A percentile compares a stretch with the other conserved stretches of the same genome.
Evolutionary conservation across 1,284 basidiomycete species (phyloP).

Genomic region (Apiotrichum brassicae): DNA sequence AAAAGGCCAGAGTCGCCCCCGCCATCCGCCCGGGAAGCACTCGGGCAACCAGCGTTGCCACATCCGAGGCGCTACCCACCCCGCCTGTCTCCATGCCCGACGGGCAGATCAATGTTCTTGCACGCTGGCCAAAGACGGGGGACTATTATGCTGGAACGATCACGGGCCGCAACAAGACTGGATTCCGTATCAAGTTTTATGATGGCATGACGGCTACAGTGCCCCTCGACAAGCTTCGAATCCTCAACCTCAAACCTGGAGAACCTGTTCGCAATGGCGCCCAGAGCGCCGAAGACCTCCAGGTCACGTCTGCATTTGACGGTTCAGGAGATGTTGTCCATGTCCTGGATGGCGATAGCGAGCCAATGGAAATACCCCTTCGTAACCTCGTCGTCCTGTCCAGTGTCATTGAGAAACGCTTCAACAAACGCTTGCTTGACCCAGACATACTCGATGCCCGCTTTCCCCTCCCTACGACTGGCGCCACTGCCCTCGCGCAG

Average conservation of each 20-base stretch:
- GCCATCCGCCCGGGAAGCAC: not conserved
- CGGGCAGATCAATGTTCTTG: conserved; percentile 11
- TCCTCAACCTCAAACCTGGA: conserved; percentile 9
- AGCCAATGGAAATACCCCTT: not conserved
- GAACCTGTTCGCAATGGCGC: conserved; percentile 7
- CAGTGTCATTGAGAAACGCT: conserved; percentile 2
- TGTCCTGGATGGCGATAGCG: not conserved
- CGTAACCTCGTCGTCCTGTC: conserved; percentile 2
- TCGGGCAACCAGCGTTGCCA: not conserved
- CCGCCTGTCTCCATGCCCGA: not conserved
- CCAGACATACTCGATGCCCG: not conserved
- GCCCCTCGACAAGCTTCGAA: conserved; percentile 3
- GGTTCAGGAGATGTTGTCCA: not conserved
- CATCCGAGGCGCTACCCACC: not conserved
- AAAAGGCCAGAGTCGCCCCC: not conserved
- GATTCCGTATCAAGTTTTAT: conserved; percentile 11
- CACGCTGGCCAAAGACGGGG: conserved; percentile 5
- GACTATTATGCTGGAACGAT: conserved; percentile 15
- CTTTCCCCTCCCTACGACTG: not conserved
- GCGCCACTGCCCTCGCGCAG: not conserved
- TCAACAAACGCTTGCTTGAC: conserved; percentile 5
- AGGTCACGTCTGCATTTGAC: conserved; percentile 4
- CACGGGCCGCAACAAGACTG: conserved; percentile 1
- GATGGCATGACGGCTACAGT: conserved; percentile 1
- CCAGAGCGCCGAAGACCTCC: not conserved